Evolutionary conservation across 257 asterid genomes (phyloP).

Genomic region (Przewalskia tangutica): DNA sequence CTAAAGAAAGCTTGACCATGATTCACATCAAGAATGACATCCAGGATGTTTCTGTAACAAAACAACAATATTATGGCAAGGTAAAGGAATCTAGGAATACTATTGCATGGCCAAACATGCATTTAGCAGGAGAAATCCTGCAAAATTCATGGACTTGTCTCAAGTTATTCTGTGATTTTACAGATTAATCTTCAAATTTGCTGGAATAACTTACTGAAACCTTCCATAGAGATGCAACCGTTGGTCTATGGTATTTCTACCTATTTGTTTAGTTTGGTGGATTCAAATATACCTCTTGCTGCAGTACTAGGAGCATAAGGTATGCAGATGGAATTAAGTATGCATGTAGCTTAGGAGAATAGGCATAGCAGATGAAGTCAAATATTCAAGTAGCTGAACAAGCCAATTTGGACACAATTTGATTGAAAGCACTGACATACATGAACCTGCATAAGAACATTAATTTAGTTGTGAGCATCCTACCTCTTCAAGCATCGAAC

Average conservation of each 20-base stretch:
- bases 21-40: neutral
- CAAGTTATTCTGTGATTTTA: neutral
- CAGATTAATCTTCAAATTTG: neutral
- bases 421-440: neutral
- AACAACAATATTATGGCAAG: neutral
- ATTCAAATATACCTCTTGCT: neutral
- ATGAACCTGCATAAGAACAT: neutral
- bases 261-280: neutral
- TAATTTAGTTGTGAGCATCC: conserved; percentile 1
- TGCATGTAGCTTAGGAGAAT: neutral
- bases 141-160: neutral
- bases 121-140: neutral
- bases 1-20: conserved; percentile 1
- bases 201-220: neutral
- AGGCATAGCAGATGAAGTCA: conserved; percentile 1
- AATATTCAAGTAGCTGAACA: neutral
- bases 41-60: neutral
- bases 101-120: neutral
- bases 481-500: conserved; percentile 99
- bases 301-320: neutral
- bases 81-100: conserved; percentile 1
- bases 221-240: neutral
- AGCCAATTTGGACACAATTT: neutral
- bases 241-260: neutral
- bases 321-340: neutral